Evolutionary conservation across 2,329 filamentous ascomycete species (phyloP), one percentile per base, ranked within the genome.

Genomic region (Penicillium sp.): DNA sequence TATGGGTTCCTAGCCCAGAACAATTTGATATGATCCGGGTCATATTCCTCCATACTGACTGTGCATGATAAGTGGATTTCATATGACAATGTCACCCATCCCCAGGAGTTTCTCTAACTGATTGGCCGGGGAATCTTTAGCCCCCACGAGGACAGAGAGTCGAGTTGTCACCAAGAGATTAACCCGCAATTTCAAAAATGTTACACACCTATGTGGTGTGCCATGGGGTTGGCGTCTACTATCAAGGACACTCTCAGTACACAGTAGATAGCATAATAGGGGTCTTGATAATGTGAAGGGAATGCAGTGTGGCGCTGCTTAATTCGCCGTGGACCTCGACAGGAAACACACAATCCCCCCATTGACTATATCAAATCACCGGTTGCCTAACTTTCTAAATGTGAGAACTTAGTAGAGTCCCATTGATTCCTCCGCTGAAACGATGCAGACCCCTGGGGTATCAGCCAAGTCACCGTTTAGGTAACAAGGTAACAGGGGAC

Each of bases 61-160:
- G 39, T 21, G 34, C 33, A 38, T 34, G n/a, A 21, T 38, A 5
- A 19, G 10, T 19, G 31, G 3, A 39, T 38, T 9, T 33, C 39
- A 50, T 41, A 54, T 53, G 51, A 58, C 29, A 55, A 59, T 63
- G 55, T 63, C 50, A 61, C 51, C 60, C 57, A 43, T 59, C 51
- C 41, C 13, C 13, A 44, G 13, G 19, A 16, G 33, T 39, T 11
- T 16, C 4, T 5, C 8, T 6, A 8, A 15, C 43, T 55, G 38
- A 57, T 60, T 62, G 51, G 50, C 8, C 15, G n/a, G n/a, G 27
- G 41, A 19, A 25, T 31, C 40, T 40, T 33, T 16, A 25, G 6
- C 16, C 36, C 25, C n/a, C 34, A 50, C 46, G 53, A 39, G 44
- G 31, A 38, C 25, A 16, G 33, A 41, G 11, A 39, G 8, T 49